Percentiles rank a stretch among this genome's conserved stretches.
These are phyloP conservation scores for Metschnikowia vanudenii DNA, from an alignment of 805 yeast species.

Conservation along the genomic window DNA sequence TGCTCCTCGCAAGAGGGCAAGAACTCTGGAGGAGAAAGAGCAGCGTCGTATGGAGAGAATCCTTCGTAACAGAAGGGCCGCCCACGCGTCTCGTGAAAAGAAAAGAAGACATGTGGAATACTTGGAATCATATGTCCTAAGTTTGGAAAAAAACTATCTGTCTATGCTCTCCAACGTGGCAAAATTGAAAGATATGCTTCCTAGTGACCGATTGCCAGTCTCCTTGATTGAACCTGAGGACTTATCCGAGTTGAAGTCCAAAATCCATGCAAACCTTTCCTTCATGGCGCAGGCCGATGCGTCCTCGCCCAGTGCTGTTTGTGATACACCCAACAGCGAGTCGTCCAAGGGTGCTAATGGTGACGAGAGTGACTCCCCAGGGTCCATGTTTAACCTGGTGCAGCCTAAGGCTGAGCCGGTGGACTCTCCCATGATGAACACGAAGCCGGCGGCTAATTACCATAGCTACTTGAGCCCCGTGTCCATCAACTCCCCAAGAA, in stretches of 20 bases:
- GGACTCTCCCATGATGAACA: slow-evolving; percentile 10
- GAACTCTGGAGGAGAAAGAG: slow-evolving; percentile 94
- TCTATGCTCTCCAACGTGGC: slow-evolving; percentile 27
- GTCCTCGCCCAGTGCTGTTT: slow-evolving; percentile 4
- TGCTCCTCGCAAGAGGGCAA: slow-evolving; percentile 96
- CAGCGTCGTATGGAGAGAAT: slow-evolving; percentile 93
- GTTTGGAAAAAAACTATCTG: slow-evolving; percentile 39
- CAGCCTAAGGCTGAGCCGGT: slow-evolving; percentile 13
- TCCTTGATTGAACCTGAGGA: slow-evolving; percentile 16
- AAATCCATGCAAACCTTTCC: slow-evolving; percentile 13
- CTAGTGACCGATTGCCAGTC: slow-evolving; percentile 9
- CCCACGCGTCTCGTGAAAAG: slow-evolving; percentile 96
- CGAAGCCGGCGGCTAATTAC: slow-evolving; percentile 17
- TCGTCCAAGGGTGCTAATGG: slow-evolving; percentile 3
- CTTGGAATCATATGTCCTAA: slow-evolving; percentile 59
- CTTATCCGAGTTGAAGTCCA: slow-evolving; percentile 15
- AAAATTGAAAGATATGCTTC: slow-evolving; percentile 14
- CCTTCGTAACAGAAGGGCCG: slow-evolving; percentile 91
- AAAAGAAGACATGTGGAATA: slow-evolving; percentile 89
- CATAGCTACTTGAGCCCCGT: slow-evolving; percentile 44
- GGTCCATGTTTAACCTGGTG: not conserved
- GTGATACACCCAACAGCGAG: slow-evolving; percentile 9
- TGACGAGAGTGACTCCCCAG: slow-evolving; percentile 7
- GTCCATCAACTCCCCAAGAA: slow-evolving; percentile 39
- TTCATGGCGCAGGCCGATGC: slow-evolving; percentile 5